Percentiles rank a stretch among this genome's conserved stretches.
These are phyloP conservation scores for Tetrapisispora fleetii DNA, from an alignment of 805 yeast genomes.

Conservation along the genomic window DNA sequence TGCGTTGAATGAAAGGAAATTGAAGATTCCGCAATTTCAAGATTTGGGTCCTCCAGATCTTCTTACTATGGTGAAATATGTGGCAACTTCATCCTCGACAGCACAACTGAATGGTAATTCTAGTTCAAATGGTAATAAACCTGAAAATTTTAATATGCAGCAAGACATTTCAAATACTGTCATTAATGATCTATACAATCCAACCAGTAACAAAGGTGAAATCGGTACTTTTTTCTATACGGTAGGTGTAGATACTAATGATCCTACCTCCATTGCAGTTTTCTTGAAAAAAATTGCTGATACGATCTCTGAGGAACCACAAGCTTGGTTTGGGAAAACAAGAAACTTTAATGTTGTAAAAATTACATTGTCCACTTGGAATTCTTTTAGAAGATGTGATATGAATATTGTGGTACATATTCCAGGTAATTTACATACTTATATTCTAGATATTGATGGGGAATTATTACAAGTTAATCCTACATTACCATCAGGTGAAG, in stretches of 20 bases:
- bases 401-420: constrained; percentile 62
- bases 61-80: constrained; percentile 32
- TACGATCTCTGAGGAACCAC: constrained; percentile 50
- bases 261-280: constrained; percentile 70
- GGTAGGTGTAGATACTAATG: constrained; percentile 68
- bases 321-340: constrained; percentile 72
- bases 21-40: constrained; percentile 45
- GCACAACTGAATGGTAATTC: constrained; percentile 4
- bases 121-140: constrained; percentile 3
- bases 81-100: constrained; percentile 13
- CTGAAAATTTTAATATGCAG: not conserved
- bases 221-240: constrained; percentile 67
- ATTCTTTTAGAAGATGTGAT: constrained; percentile 52
- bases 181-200: constrained; percentile 16
- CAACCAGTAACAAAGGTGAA: constrained; percentile 36
- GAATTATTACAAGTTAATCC: constrained; percentile 19
- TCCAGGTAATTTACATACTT: constrained; percentile 62
- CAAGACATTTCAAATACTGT: constrained; percentile 3
- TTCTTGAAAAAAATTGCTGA: constrained; percentile 59
- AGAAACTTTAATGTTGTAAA: constrained; percentile 63
- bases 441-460: constrained; percentile 25
- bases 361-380: constrained; percentile 58
- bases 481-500: constrained; percentile 35
- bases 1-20: constrained; percentile 55
- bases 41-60: constrained; percentile 70